Base-by-base conservation (phyloP, 345 rosid species). In the Hibiscus mutabilis region DNA sequence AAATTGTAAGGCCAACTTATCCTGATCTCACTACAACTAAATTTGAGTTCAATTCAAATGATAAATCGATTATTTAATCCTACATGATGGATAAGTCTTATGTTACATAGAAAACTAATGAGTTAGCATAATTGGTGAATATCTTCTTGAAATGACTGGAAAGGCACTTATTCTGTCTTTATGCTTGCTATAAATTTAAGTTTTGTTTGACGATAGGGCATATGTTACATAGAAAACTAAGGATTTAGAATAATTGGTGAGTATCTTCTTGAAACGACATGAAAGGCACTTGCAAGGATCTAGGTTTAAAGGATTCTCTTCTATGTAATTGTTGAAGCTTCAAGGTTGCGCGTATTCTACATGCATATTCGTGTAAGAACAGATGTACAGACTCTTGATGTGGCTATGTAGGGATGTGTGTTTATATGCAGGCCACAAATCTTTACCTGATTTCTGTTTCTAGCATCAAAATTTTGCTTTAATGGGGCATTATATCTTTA, bases 401-500 rank as follows among this genome's bases (percentile, higher is more conserved):
- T 63, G 27, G 67, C n/a, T 37, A 19, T 11, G 5, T 37, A 46
- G 8, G 19, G 55, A 44, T 24, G 55, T 44, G 25, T 46, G 35
- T 46, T 66, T 66, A 11, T 14, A 66, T 46, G 33, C 13, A 22
- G 12, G 35, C 35, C 6, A 22, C 33, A 66, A 29, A 55, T 21
- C 19, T 66, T 44, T 66, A 46, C 55, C 31, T 44, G 35, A 44
- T 66, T 66, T 46, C 6, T 24, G 56, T 66, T 66, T 66, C 37
- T 24, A 46, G 37, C 69, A 44, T 15, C 19, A 22, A 66, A 15
- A 14, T 46, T 66, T 24, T 22, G 33, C 37, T 66, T 66, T 24
- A 22, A 66, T 66, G 69, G 6, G 33, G 3, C 19, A 6, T 66
- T 66, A 25, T 16, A 46, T 66, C 12, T 64, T 42, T 46, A 6